A percentile compares a stretch with the other conserved stretches of the same genome.
These are phyloP conservation scores for Phytophthora melonis DNA, from an alignment of 352 stramenopile genomes.

Conservation along the genomic window DNA sequence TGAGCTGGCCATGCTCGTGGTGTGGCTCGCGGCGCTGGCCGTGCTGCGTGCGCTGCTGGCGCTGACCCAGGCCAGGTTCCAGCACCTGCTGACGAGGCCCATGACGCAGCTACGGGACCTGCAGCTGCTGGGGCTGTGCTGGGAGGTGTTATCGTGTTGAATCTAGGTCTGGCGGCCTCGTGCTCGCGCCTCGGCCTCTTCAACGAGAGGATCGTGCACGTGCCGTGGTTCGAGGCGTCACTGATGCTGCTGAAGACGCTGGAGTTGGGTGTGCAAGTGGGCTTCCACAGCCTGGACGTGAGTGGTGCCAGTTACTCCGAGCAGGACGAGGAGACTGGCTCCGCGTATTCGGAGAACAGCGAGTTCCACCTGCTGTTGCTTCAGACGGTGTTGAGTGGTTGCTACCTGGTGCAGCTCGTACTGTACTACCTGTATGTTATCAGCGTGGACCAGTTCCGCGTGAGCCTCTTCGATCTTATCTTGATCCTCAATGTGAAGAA, in stretches of 20 bases:
- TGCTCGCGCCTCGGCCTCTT: conserved; percentile 58
- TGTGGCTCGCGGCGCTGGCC: conserved; percentile 71
- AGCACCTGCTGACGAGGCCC: conserved; percentile 70
- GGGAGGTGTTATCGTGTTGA: conserved; percentile 45
- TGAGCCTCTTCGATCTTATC: conserved; percentile 83
- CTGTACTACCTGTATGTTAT: conserved; percentile 87
- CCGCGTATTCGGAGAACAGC: conserved; percentile 60
- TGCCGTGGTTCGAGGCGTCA: conserved; percentile 80
- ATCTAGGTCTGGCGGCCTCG: conserved; percentile 50
- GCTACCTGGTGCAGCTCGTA: conserved; percentile 75
- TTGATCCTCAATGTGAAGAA: conserved; percentile 88
- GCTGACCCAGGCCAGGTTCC: conserved; percentile 70
- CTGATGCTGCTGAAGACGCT: conserved; percentile 73
- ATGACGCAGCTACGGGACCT: conserved; percentile 69
- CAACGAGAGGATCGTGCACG: conserved; percentile 63
- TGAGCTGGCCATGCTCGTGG: conserved; percentile 60
- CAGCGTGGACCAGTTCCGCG: conserved; percentile 80
- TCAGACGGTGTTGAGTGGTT: conserved; percentile 67
- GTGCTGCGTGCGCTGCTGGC: conserved; percentile 71
- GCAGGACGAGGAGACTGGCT: conserved; percentile 44
- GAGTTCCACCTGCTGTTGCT: conserved; percentile 75
- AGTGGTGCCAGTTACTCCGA: conserved; percentile 39
- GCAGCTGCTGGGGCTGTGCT: conserved; percentile 64
- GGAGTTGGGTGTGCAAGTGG: conserved; percentile 75
- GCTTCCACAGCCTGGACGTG: conserved; percentile 70